phyloP scores from a whole-genome alignment of 2,329 filamentous ascomycete species.

The Hawksworthiomyces lignivorus region DNA sequence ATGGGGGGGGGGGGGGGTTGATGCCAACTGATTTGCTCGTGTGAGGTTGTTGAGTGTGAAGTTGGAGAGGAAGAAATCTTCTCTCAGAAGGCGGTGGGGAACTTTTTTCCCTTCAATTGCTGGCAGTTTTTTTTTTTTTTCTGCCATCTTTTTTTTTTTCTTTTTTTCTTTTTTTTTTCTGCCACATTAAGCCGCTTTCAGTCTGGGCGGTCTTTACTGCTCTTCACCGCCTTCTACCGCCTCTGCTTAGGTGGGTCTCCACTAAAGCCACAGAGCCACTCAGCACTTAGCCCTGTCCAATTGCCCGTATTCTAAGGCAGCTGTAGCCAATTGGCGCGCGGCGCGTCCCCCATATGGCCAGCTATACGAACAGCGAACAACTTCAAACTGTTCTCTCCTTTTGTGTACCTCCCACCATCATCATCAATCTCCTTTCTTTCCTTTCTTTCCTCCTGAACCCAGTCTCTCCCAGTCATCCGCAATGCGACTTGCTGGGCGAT shows the following conservation, averaged over 20 bases:
- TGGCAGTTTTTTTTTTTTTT: too few species aligned
- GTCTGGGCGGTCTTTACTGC: too few species aligned
- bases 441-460: not conserved
- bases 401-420: not conserved
- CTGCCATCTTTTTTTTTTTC: constrained; percentile 8
- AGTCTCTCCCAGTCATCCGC: not conserved
- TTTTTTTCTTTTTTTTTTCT: too few species aligned
- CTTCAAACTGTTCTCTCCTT: too few species aligned
- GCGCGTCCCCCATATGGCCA: constrained; percentile 7
- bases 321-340: constrained; percentile 7
- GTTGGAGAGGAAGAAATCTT: not conserved
- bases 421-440: not conserved
- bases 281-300: too few species aligned
- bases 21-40: not conserved
- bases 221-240: not conserved
- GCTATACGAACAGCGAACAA: too few species aligned
- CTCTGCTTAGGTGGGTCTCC: not conserved
- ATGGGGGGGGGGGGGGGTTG: not conserved
- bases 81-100: constrained; percentile 15
- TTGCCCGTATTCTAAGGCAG: not conserved
- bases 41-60: too few species aligned
- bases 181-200: too few species aligned
- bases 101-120: too few species aligned
- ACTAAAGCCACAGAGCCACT: not conserved
- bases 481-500: constrained; percentile 8